Evolutionary conservation across 73 alveolate species (phyloP).

Genomic region (Uronychia binucleata): DNA sequence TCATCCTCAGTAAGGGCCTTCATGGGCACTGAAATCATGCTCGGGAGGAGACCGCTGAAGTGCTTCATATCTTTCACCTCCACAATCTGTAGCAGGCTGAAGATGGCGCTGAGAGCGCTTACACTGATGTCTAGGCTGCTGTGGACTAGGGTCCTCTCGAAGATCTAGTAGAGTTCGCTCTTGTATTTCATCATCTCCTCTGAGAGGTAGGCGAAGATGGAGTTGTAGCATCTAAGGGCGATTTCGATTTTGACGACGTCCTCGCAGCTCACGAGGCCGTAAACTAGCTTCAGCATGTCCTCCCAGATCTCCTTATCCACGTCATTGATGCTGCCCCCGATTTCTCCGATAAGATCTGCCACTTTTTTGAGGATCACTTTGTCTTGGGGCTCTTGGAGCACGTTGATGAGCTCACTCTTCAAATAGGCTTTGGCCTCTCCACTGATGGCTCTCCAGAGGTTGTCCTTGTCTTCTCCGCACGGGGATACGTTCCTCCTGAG

Average conservation of each 20-base stretch:
- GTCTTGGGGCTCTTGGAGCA: conserved; percentile 44
- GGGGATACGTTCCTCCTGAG: conserved; percentile 62
- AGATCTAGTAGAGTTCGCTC: conserved; percentile 34
- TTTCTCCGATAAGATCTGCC: conserved; percentile 80
- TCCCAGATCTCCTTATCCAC: conserved; percentile 45
- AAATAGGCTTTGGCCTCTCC: conserved; percentile 60
- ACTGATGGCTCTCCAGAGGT: conserved; percentile 62
- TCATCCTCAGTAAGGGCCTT: conserved; percentile 62
- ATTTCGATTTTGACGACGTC: conserved; percentile 58
- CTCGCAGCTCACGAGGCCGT: conserved; percentile 55
- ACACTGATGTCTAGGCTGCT: conserved; percentile 44
- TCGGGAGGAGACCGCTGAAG: conserved; percentile 63
- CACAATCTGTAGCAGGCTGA: conserved; percentile 33
- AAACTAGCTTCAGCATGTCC: conserved; percentile 48
- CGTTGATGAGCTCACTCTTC: conserved; percentile 46
- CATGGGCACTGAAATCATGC: conserved; percentile 65
- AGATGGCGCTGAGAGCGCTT: conserved; percentile 42
- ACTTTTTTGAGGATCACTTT: conserved; percentile 55
- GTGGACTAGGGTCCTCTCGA: conserved; percentile 45
- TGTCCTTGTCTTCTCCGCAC: conserved; percentile 53
- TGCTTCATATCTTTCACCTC: conserved; percentile 74
- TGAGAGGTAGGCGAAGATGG: conserved; percentile 48
- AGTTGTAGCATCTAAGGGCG: conserved; percentile 55
- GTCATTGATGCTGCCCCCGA: conserved; percentile 57
- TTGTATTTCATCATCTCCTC: conserved; percentile 50